Conservation (phyloP, 2,329 filamentous ascomycete genomes). For the Nannizziopsis arthrosporioides region DNA sequence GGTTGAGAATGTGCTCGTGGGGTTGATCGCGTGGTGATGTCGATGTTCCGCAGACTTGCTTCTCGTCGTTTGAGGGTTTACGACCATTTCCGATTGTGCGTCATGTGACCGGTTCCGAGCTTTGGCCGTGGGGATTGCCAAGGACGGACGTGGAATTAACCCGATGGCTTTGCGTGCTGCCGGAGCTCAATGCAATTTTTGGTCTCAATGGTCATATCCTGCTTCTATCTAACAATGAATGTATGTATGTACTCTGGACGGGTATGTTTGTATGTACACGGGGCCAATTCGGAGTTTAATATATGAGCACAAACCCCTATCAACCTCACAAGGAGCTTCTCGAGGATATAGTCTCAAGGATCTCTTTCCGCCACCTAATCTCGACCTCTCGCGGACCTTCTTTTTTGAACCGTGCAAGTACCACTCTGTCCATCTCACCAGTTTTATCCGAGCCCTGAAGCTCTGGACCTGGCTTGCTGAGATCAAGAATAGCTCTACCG, state of each 20-base stretch:
- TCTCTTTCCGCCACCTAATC: slow-evolving; percentile 40
- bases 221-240: background rate
- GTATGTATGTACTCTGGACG: background rate
- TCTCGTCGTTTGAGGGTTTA: slow-evolving; percentile 8
- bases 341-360: slow-evolving; percentile 28
- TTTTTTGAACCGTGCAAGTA: slow-evolving; percentile 46
- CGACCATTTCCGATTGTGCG: slow-evolving; percentile 14
- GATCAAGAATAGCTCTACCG: slow-evolving; percentile 40
- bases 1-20: slow-evolving; percentile 8
- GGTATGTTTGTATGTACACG: background rate
- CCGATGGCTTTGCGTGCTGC: too few species aligned
- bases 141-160: slow-evolving; percentile 3
- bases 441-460: slow-evolving; percentile 38
- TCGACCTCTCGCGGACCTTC: slow-evolving; percentile 47
- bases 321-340: slow-evolving; percentile 27
- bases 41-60: slow-evolving; percentile 8
- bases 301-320: too few species aligned
- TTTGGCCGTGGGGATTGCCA: slow-evolving; percentile 3
- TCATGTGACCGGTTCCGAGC: slow-evolving; percentile 15
- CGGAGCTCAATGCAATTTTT: background rate
- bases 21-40: background rate
- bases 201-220: background rate
- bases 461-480: slow-evolving; percentile 47
- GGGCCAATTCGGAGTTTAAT: background rate
- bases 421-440: slow-evolving; percentile 45